Evolutionary conservation across 805 yeast genomes (phyloP).

Genomic region (Cyberlindnera petersonii): DNA sequence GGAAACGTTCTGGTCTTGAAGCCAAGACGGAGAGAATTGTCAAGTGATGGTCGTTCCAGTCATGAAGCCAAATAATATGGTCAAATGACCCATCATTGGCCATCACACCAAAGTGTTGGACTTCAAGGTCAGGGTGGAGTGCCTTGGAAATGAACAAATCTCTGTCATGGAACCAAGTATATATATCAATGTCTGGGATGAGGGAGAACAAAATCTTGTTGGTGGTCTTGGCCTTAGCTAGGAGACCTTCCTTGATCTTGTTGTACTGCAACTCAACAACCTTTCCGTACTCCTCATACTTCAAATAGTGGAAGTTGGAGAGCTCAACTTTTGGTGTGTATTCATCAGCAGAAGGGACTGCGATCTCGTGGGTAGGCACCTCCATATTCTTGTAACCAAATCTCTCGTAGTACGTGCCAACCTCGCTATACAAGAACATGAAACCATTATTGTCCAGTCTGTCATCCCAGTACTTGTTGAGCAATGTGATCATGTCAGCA

Average conservation of each 20-base stretch:
- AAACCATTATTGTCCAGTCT: slow-evolving; percentile 31
- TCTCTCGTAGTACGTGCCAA: slow-evolving; percentile 60
- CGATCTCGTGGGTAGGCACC: slow-evolving; percentile 34
- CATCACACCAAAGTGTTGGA: slow-evolving; percentile 29
- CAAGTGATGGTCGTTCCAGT: slow-evolving; percentile 34
- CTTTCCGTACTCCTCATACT: slow-evolving; percentile 31
- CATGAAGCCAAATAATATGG: slow-evolving; percentile 44
- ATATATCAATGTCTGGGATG: slow-evolving; percentile 36
- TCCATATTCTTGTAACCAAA: slow-evolving; percentile 54
- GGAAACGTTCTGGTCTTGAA: slow-evolving; percentile 22
- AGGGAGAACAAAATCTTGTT: slow-evolving; percentile 27
- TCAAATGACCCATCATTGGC: slow-evolving; percentile 24
- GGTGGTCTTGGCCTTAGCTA: slow-evolving; percentile 17
- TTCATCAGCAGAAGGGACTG: slow-evolving; percentile 7
- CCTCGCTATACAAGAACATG: slow-evolving; percentile 63
- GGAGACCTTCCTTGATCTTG: slow-evolving; percentile 20
- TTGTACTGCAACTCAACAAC: slow-evolving; percentile 28
- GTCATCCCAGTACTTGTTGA: slow-evolving; percentile 34
- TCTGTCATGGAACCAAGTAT: slow-evolving; percentile 42
- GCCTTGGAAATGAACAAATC: slow-evolving; percentile 34
- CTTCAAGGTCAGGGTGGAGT: slow-evolving; percentile 17
- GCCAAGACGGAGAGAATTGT: slow-evolving; percentile 22
- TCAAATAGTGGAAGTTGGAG: slow-evolving; percentile 20
- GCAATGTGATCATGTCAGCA: slow-evolving; percentile 37
- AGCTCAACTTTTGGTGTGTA: slow-evolving; percentile 15